These are phyloP conservation scores for Panaeolus papilionaceus DNA, from an alignment of 768 basidiomycete species.

Conservation along the genomic window DNA sequence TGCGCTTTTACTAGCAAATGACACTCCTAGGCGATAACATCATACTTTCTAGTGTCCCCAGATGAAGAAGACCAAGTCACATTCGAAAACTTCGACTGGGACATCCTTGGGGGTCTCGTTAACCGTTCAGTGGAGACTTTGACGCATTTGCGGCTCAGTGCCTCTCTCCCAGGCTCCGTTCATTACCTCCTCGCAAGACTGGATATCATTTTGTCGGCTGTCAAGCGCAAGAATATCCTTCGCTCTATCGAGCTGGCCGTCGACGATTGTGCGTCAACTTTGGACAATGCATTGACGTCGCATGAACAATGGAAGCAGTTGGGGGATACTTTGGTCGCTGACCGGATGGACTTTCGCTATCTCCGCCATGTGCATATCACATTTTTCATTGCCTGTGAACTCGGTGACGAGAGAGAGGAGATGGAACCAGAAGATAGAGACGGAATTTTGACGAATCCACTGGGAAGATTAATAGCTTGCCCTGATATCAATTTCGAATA, in stretches of 20 bases:
- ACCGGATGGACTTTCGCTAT: not conserved
- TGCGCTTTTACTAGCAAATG: not conserved
- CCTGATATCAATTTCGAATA: not conserved
- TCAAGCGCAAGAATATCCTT: not conserved
- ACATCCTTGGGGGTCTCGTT: not conserved
- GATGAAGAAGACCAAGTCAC: not conserved
- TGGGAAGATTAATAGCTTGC: not conserved
- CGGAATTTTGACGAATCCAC: not conserved
- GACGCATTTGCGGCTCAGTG: not conserved
- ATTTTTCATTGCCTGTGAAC: no score
- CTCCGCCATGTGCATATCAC: not conserved
- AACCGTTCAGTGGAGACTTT: not conserved
- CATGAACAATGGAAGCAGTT: not conserved
- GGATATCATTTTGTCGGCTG: not conserved
- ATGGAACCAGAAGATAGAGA: not conserved
- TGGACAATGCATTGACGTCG: not conserved
- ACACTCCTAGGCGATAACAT: no score
- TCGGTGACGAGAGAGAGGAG: no score
- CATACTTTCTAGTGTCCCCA: not conserved
- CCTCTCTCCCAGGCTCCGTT: no score
- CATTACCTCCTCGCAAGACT: not conserved
- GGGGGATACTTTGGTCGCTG: not conserved
- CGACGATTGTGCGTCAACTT: not conserved
- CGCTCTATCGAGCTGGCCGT: not conserved
- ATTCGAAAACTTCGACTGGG: not conserved